Evolutionary conservation across 495 filamentous ascomycete genomes (phyloP).

Genomic region (Penicillium robsamsonii): DNA sequence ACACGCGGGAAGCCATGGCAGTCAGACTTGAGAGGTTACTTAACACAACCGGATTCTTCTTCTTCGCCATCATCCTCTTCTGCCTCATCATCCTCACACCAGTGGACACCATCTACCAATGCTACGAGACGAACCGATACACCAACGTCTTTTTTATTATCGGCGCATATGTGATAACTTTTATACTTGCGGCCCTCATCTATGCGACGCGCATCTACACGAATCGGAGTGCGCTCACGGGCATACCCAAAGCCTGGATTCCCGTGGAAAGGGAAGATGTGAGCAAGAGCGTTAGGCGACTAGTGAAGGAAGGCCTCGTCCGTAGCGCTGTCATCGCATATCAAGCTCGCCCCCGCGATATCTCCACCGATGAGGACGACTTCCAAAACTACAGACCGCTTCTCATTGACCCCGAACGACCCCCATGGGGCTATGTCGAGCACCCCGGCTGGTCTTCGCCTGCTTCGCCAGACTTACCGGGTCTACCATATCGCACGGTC

Average conservation of each 20-base stretch:
- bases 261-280: conserved; percentile 76
- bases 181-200: conserved; percentile 67
- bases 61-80: conserved; percentile 71
- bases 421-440: conserved; percentile 74
- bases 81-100: conserved; percentile 78
- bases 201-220: conserved; percentile 89
- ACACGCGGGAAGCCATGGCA: conserved; percentile 39
- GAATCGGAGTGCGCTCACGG: conserved; percentile 70
- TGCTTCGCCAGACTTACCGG: conserved; percentile 65
- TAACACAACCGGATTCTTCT: conserved; percentile 75
- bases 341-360: conserved; percentile 66
- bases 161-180: conserved; percentile 73
- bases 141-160: conserved; percentile 84
- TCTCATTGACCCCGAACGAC: conserved; percentile 38
- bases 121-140: conserved; percentile 57
- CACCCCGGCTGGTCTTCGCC: conserved; percentile 92
- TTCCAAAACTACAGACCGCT: conserved; percentile 34
- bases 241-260: conserved; percentile 81
- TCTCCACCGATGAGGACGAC: conserved; percentile 28
- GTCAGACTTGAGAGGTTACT: conserved; percentile 69
- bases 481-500: conserved; percentile 78
- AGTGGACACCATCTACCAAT: conserved; percentile 78
- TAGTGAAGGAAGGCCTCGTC: conserved; percentile 68
- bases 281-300: conserved; percentile 64
- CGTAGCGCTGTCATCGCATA: conserved; percentile 80